phyloP scores from a whole-genome alignment of 768 basidiomycete genomes.

The Amanita exitialis region DNA sequence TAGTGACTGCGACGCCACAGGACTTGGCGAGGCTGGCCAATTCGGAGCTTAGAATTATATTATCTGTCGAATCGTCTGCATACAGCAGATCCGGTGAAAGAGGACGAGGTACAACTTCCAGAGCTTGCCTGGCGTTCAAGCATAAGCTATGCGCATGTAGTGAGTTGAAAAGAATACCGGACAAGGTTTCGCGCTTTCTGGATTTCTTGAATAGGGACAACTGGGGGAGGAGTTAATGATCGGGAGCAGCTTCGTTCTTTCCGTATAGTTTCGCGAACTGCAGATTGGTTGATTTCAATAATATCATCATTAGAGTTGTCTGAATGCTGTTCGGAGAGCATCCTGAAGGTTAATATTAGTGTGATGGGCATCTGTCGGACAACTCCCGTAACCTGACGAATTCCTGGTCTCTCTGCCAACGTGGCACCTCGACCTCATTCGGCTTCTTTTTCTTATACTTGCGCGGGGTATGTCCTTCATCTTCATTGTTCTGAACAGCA shows the following conservation, averaged over 20 bases:
- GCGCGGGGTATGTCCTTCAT: constrained; percentile 20
- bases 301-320: constrained; percentile 40
- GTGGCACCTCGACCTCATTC: constrained; percentile 19
- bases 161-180: constrained; percentile 28
- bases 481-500: constrained; percentile 14
- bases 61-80: constrained; percentile 35
- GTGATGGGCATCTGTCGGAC: neutral
- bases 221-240: constrained; percentile 73
- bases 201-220: constrained; percentile 40
- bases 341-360: constrained; percentile 13
- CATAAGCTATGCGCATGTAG: neutral
- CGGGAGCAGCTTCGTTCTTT: constrained; percentile 50
- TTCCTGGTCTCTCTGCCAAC: constrained; percentile 32
- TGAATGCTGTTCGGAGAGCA: constrained; percentile 28
- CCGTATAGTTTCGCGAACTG: constrained; percentile 26
- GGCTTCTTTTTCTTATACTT: constrained; percentile 31
- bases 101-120: constrained; percentile 29
- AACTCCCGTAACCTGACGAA: constrained; percentile 27
- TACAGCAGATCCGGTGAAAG: constrained; percentile 37
- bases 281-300: constrained; percentile 26
- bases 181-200: constrained; percentile 50
- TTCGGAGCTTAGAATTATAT: constrained; percentile 48
- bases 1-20: constrained; percentile 12
- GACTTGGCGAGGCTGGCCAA: constrained; percentile 44
- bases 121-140: constrained; percentile 29